Evolutionary conservation across 2,329 filamentous ascomycete species (phyloP), one percentile per base, ranked within the genome.

Genomic region (Anisogramma anomala): DNA sequence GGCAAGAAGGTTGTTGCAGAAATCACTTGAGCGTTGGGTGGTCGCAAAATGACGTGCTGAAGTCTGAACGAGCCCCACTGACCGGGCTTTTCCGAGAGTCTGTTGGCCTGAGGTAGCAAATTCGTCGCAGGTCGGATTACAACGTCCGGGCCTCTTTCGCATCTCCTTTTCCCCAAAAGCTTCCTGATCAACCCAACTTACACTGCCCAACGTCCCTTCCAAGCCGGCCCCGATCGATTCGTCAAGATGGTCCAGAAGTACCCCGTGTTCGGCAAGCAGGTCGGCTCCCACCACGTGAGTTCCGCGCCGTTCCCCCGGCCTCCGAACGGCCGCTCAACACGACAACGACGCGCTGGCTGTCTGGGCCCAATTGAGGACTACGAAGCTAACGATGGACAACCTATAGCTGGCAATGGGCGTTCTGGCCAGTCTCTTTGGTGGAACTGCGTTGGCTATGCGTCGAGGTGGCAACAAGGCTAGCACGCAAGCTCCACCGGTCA

Each of bases 271-370:
- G 74, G 74, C 63, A 68, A 66, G 57, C 68, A 76, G 60, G 60
- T 78, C 59, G 74, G 66, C 64, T 74, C 73, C 48, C 74, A 77
- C 66, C 67, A 74, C 63, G 74, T 78, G 54, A 57, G 74, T 69
- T 45, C 49, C 34, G 42, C n/a, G 42, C 36, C 41, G 32, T n/a
- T 20, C 4, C 30, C 11, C 27, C 27, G 11, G 14, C 8, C 27
- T 6, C 3, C 7, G 11, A n/a, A 18, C 28, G 25, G 34, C 25
- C 19, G 22, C 30, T 36, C 23, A 33, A 34, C 28, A 20, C 11
- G 20, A 35, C 33, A 23, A 33, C 23, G 37, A 20, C 27, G 20
- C n/a, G 25, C 23, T 35, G 8, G 20, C 15, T 14, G 10, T 33
- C 9, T 23, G 36, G 20, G 15, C 17, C 36, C 35, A 27, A 36